Evolutionary conservation across 257 asterid genomes (phyloP).

Genomic region (Nicotiana paniculata): DNA sequence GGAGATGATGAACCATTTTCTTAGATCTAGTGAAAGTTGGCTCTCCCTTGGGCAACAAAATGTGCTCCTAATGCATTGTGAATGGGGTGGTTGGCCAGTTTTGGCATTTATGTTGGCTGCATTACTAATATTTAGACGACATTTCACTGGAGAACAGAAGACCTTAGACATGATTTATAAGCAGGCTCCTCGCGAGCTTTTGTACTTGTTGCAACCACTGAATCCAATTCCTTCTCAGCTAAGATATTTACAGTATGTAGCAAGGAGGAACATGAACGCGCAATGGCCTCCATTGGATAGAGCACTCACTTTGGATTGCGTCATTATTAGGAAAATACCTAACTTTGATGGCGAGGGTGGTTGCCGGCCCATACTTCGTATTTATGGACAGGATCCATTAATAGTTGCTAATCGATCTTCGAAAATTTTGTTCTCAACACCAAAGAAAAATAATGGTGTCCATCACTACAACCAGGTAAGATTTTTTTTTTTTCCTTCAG

Average conservation of each 20-base stretch:
- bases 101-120: conserved; percentile 58
- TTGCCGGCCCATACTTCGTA: conserved; percentile 47
- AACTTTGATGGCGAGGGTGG: conserved; percentile 47
- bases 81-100: conserved; percentile 45
- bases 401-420: conserved; percentile 44
- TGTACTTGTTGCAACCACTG: conserved; percentile 36
- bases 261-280: conserved; percentile 44
- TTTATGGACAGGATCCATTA: conserved; percentile 52
- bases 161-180: conserved; percentile 62
- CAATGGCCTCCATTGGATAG: conserved; percentile 54
- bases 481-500: neutral
- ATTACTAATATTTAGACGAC: conserved; percentile 43
- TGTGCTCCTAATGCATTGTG: conserved; percentile 59
- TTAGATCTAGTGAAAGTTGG: conserved; percentile 60
- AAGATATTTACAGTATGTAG: conserved; percentile 61
- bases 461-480: conserved; percentile 46
- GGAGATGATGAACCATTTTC: conserved; percentile 57
- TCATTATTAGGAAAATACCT: conserved; percentile 48
- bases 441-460: conserved; percentile 25
- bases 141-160: conserved; percentile 42
- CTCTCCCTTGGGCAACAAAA: conserved; percentile 48
- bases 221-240: conserved; percentile 69
- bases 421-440: conserved; percentile 45
- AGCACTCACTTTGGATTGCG: conserved; percentile 43
- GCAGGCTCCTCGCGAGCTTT: conserved; percentile 47